phyloP scores from a whole-genome alignment of 345 rosid genomes.

The Erucastrum elatum region DNA sequence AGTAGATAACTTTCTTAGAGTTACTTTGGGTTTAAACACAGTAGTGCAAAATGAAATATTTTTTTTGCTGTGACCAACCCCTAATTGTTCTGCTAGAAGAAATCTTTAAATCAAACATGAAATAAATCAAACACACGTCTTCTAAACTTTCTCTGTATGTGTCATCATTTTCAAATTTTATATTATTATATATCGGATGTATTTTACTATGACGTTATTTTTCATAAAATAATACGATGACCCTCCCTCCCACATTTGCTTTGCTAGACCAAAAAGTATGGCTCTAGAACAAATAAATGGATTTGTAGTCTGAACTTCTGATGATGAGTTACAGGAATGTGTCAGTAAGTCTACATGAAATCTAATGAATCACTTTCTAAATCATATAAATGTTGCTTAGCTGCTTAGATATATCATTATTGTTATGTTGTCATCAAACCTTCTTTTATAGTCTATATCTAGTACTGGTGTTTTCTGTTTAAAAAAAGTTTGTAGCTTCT shows the following conservation, averaged over 20 bases:
- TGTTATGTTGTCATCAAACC: not conserved
- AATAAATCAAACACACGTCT: not conserved
- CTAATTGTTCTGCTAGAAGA: not conserved
- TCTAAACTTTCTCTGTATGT: no score
- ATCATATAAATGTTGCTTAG: not conserved
- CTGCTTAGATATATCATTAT: not conserved
- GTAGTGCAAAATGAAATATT: not conserved
- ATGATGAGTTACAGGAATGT: not conserved
- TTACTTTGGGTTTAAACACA: not conserved
- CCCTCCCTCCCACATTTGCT: not conserved
- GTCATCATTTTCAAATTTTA: no score
- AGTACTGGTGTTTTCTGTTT: not conserved
- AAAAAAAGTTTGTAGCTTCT: not conserved
- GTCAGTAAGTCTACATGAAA: not conserved
- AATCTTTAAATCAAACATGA: not conserved
- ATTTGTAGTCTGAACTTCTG: not conserved
- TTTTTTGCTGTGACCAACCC: not conserved
- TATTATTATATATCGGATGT: not conserved
- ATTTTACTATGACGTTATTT: not conserved
- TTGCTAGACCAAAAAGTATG: not conserved
- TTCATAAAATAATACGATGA: conserved; percentile 1
- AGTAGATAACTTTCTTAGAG: not conserved
- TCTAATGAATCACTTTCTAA: not conserved
- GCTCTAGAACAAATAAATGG: not conserved
- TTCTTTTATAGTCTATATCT: not conserved